Conservation (phyloP, 2,329 filamentous ascomycete genomes). For the Ophiocordyceps australis region DNA sequence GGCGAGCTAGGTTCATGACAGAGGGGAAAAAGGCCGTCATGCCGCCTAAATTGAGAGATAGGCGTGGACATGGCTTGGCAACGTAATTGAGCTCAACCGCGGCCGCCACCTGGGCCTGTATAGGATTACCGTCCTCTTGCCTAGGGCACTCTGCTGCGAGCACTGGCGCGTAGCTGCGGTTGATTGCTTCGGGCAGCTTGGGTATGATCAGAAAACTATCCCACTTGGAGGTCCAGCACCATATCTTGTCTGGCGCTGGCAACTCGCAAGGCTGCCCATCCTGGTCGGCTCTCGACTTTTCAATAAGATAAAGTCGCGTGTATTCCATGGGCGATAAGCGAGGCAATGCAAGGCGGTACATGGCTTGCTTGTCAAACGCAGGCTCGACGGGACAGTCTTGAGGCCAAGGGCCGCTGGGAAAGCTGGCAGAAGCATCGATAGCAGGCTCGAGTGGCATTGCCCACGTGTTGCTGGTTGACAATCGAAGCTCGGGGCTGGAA, state of each 20-base stretch:
- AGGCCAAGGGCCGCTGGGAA: no score
- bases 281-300: constrained; percentile 10
- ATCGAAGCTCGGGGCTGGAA: neutral
- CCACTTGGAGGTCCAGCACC: constrained; percentile 15
- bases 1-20: constrained; percentile 6
- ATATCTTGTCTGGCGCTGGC: constrained; percentile 9
- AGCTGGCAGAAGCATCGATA: no score
- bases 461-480: neutral
- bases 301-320: constrained; percentile 14
- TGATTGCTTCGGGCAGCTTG: constrained; percentile 10
- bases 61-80: constrained; percentile 7
- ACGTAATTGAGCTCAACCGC: neutral
- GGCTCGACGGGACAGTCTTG: no score
- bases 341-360: constrained; percentile 8
- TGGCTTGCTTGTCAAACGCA: no score
- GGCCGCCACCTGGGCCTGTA: neutral
- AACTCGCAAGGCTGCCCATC: constrained; percentile 11
- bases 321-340: constrained; percentile 22
- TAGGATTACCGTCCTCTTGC: neutral
- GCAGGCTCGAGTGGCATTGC: neutral
- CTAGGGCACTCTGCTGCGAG: neutral
- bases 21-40: constrained; percentile 8
- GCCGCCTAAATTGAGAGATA: constrained; percentile 13
- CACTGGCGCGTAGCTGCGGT: constrained; percentile 3
- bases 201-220: constrained; percentile 20